Conservation (phyloP, 2,329 filamentous ascomycete species). For the Leptographium procerum region DNA sequence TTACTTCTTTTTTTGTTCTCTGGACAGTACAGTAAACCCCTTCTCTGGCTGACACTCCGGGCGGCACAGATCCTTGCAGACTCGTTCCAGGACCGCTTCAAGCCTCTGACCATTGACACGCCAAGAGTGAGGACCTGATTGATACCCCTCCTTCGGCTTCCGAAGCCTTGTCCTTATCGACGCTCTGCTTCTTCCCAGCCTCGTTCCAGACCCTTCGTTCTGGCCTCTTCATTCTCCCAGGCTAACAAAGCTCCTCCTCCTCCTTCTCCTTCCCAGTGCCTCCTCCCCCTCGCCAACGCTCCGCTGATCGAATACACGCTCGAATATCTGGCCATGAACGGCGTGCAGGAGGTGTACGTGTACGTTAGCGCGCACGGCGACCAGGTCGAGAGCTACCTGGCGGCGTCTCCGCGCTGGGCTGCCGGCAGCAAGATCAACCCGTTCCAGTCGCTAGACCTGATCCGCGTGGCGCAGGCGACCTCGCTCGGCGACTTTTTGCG, state of each 20-base stretch:
- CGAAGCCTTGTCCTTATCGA: no score
- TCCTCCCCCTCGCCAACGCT: conserved; percentile 84
- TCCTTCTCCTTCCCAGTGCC: conserved; percentile 47
- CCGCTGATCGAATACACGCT: conserved; percentile 96
- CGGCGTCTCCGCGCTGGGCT: conserved; percentile 60
- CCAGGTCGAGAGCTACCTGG: conserved; percentile 77
- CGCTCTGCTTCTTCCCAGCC: no score
- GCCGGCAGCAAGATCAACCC: conserved; percentile 44
- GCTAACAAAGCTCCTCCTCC: neutral
- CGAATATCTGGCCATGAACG: conserved; percentile 89
- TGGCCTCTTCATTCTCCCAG: no score
- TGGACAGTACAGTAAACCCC: no score
- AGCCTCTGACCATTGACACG: conserved; percentile 76
- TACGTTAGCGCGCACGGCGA: conserved; percentile 84
- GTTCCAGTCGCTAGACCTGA: conserved; percentile 71
- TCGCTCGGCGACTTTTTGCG: conserved; percentile 92
- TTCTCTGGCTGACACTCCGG: neutral
- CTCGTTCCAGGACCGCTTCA: conserved; percentile 86
- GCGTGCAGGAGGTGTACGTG: conserved; percentile 86
- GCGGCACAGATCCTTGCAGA: conserved; percentile 67
- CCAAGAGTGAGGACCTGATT: conserved; percentile 51
- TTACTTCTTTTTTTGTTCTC: no score
- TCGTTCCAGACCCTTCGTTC: no score
- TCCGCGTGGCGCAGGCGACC: conserved; percentile 70
- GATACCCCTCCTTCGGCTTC: conserved; percentile 19